phyloP scores from a whole-genome alignment of 768 basidiomycete species.

The Pulveroboletus frians region DNA sequence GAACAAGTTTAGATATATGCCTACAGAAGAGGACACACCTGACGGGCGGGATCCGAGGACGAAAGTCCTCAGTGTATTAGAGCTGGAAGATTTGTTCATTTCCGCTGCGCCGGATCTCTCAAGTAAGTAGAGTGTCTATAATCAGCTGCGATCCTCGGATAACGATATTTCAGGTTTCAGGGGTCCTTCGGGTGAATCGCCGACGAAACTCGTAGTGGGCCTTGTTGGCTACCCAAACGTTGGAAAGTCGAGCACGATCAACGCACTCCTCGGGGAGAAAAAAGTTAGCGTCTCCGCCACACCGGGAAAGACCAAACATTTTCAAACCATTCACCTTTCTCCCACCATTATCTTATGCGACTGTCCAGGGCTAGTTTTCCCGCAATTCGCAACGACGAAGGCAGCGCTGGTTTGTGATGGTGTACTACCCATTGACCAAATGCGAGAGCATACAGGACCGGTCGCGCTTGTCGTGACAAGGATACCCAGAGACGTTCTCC shows the following conservation, averaged over 20 bases:
- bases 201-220: conserved; percentile 70
- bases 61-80: conserved; percentile 75
- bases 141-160: conserved; percentile 1
- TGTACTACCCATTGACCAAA: conserved; percentile 94
- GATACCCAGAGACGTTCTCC: conserved; percentile 78
- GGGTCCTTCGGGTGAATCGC: conserved; percentile 50
- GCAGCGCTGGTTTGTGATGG: conserved; percentile 96
- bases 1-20: conserved; percentile 44
- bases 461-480: conserved; percentile 70
- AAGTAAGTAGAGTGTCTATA: conserved; percentile 39
- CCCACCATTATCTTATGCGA: conserved; percentile 85
- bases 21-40: conserved; percentile 49
- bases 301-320: conserved; percentile 98
- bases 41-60: conserved; percentile 60
- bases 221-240: conserved; percentile 99
- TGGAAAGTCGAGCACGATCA: conserved; percentile 97
- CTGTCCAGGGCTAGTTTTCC: conserved; percentile 97
- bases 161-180: conserved; percentile 49
- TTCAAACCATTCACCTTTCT: conserved; percentile 96
- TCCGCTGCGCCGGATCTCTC: conserved; percentile 65
- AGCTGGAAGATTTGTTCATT: conserved; percentile 81
- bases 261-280: conserved; percentile 92
- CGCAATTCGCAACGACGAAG: conserved; percentile 95
- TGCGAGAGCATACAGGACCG: conserved; percentile 89
- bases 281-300: conserved; percentile 98